These are phyloP conservation scores for Chlorociboria aeruginascens DNA, from an alignment of 495 filamentous ascomycete species.

Conservation along the genomic window DNA sequence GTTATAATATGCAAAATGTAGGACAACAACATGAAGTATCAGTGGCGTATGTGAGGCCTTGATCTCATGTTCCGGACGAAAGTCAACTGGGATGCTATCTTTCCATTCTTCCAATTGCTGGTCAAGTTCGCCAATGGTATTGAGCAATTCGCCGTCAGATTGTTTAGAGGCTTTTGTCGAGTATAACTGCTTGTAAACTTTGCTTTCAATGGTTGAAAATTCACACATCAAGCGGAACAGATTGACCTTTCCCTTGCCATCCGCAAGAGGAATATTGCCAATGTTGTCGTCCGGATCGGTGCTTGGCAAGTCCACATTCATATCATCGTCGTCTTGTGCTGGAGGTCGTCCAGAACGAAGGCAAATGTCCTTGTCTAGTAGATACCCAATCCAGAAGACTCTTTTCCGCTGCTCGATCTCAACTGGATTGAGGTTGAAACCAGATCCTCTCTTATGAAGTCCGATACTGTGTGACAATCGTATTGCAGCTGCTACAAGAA, in stretches of 20 bases:
- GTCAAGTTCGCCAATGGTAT: constrained; percentile 93
- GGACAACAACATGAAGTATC: constrained; percentile 79
- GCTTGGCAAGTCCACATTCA: constrained; percentile 92
- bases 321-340: constrained; percentile 93
- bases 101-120: constrained; percentile 93
- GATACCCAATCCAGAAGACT: constrained; percentile 97
- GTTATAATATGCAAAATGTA: constrained; percentile 97
- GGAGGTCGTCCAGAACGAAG: constrained; percentile 86
- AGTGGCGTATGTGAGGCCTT: constrained; percentile 80
- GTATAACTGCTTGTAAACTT: constrained; percentile 89
- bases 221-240: constrained; percentile 84
- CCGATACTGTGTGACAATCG: constrained; percentile 89
- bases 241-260: constrained; percentile 89
- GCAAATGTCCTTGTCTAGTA: constrained; percentile 92
- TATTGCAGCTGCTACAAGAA: constrained; percentile 87
- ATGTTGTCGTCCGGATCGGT: constrained; percentile 85
- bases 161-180: constrained; percentile 86
- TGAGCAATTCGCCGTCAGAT: constrained; percentile 84
- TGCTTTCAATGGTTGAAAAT: constrained; percentile 83
- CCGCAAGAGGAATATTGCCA: constrained; percentile 80
- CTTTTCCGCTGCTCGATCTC: constrained; percentile 93
- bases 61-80: constrained; percentile 90
- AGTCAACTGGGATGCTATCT: constrained; percentile 84
- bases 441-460: constrained; percentile 81
- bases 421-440: constrained; percentile 78